Base-by-base conservation (phyloP, 176 grass and related monocot genomes). In the Tuctoria greenei region DNA sequence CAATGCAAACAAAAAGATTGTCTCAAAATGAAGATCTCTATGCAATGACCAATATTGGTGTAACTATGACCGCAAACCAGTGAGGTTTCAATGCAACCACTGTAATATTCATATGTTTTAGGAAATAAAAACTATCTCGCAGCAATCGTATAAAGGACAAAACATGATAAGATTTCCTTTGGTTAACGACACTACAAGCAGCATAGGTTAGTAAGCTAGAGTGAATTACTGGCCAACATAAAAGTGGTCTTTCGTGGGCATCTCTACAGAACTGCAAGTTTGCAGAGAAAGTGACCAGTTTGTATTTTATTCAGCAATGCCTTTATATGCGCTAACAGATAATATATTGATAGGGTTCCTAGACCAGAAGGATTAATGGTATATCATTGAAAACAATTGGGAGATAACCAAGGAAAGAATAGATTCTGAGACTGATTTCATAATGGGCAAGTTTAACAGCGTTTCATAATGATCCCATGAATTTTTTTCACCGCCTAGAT, bases 121-220 rank as follows among this genome's bases (percentile, higher is more conserved):
- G 20, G 49, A 7, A 35, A 74, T 58, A 7, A 25, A 66, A 66
- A 24, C 37, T 31, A 81, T 23, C 44, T 34, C 64, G 35, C 25
- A 64, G 73, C 13, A 40, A 18, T 35, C 6, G 17, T n/a, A 67
- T 38, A 71, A 72, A 75, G 12, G 17, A 66, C 41, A 82, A 37
- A 55, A 64, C 66, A 66, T 26, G 38, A 45, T 37, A 2, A 39
- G 17, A 60, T 25, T 56, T 79, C 14, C 65, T 27, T 79, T 57
- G 18, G 26, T 74, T 63, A 71, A 46, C 45, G n/a, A 3, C 13
- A 81, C 4, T 20, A 44, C 25, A 17, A 38, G 18, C 28, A 49
- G 21, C 18, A 14, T 26, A 66, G 28, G 34, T 31, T 77, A 64
- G 10, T 37, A 69, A 61, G 59, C 52, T 50, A 27, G 17, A 58